Conservation (phyloP, 2,329 filamentous ascomycete species). For the Pseudogymnoascus sp. region DNA sequence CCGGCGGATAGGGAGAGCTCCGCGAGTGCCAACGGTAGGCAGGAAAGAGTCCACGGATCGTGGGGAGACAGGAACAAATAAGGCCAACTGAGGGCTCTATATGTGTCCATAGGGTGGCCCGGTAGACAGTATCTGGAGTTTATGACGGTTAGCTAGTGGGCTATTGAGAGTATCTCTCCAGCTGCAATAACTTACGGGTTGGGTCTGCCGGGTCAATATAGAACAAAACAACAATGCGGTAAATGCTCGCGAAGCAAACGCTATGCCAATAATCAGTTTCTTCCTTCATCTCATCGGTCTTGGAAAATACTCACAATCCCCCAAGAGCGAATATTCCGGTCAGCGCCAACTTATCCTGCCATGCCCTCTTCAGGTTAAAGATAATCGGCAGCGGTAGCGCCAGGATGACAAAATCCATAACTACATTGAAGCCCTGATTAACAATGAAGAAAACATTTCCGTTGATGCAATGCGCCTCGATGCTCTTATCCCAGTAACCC, state of each 20-base stretch:
- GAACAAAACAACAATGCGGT: conserved; percentile 18
- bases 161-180: not conserved
- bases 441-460: conserved; percentile 17
- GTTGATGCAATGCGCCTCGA: conserved; percentile 15
- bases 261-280: not conserved
- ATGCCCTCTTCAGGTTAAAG: conserved; percentile 13
- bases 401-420: conserved; percentile 16
- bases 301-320: conserved; percentile 14
- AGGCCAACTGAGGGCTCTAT: conserved; percentile 8
- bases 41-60: not conserved
- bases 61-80: conserved; percentile 4
- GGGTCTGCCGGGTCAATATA: conserved; percentile 19
- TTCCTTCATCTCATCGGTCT: not conserved
- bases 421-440: conserved; percentile 16
- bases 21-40: not conserved
- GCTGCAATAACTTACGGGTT: conserved; percentile 15
- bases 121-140: not conserved
- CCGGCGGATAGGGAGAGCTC: not conserved
- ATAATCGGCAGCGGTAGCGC: conserved; percentile 16
- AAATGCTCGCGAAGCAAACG: conserved; percentile 19
- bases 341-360: conserved; percentile 13
- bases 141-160: not conserved
- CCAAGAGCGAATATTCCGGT: conserved; percentile 16
- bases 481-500: conserved; percentile 19
- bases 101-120: not conserved